These are phyloP conservation scores for Citropsis articulata DNA, from an alignment of 345 rosid genomes.

Conservation along the genomic window DNA sequence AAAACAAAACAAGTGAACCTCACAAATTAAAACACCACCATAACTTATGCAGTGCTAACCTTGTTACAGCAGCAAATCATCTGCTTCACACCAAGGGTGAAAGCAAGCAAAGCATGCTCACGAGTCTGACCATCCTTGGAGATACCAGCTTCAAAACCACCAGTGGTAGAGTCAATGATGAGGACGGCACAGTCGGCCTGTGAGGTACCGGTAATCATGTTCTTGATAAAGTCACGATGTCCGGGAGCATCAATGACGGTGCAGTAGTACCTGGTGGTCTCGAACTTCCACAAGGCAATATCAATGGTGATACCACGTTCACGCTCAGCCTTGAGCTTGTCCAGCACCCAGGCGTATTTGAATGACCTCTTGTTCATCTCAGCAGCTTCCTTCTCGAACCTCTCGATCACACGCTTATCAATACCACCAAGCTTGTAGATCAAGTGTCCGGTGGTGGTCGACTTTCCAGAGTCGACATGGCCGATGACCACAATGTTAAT, in stretches of 20 bases:
- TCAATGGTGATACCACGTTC: background rate
- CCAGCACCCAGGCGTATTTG: constrained; percentile 66
- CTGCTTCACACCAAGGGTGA: constrained; percentile 72
- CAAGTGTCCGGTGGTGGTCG: constrained; percentile 71
- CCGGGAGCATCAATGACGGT: background rate
- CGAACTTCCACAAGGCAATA: background rate
- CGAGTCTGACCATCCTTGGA: background rate
- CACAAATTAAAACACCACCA: background rate
- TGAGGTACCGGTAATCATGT: constrained; percentile 17
- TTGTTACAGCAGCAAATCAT: constrained; percentile 78
- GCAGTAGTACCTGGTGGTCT: background rate
- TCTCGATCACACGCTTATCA: constrained; percentile 80
- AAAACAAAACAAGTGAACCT: background rate
- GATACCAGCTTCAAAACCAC: background rate
- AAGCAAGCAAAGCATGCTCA: constrained; percentile 56
- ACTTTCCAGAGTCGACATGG: constrained; percentile 62
- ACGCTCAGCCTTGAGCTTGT: background rate
- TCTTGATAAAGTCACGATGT: constrained; percentile 45
- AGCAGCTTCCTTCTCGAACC: constrained; percentile 79
- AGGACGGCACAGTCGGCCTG: constrained; percentile 76
- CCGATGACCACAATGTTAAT: constrained; percentile 47
- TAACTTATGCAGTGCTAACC: constrained; percentile 21
- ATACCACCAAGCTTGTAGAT: constrained; percentile 86
- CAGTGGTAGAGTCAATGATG: constrained; percentile 37
- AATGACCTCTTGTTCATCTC: constrained; percentile 83